phyloP scores from a whole-genome alignment of 73 alveolate genomes.

The Paramecium tetraurelia region DNA sequence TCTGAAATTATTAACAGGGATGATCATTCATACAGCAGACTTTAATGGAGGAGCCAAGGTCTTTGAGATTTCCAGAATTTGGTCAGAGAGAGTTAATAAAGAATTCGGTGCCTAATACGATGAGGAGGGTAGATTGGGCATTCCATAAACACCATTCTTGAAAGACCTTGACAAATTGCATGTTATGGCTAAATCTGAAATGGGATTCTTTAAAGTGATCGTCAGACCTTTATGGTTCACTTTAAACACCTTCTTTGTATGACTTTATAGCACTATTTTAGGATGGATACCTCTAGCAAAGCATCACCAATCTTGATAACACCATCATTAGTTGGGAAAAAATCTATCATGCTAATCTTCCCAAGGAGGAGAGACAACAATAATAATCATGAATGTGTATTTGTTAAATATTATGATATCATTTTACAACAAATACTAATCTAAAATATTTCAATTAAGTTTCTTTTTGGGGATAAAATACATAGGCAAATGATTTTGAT shows the following conservation, averaged over 20 bases:
- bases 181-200: slow-evolving; percentile 60
- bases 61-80: slow-evolving; percentile 50
- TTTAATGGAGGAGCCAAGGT: slow-evolving; percentile 64
- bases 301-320: slow-evolving; percentile 36
- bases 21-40: slow-evolving; percentile 65
- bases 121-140: slow-evolving; percentile 59
- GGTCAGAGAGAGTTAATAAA: slow-evolving; percentile 63
- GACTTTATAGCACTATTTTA: neutral
- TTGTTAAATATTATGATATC: neutral
- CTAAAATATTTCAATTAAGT: neutral
- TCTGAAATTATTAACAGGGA: slow-evolving; percentile 52
- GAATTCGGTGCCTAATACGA: slow-evolving; percentile 58
- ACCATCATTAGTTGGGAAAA: slow-evolving; percentile 44
- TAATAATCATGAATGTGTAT: neutral
- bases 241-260: slow-evolving; percentile 27
- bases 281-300: slow-evolving; percentile 35
- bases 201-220: slow-evolving; percentile 58
- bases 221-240: slow-evolving; percentile 59
- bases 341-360: slow-evolving; percentile 41
- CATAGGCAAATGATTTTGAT: slow-evolving; percentile 91
- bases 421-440: neutral
- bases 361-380: neutral
- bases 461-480: slow-evolving; percentile 78
- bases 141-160: slow-evolving; percentile 51
- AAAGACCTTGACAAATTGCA: slow-evolving; percentile 55